Conservation (phyloP, 2,329 filamentous ascomycete genomes). For the Parascedosporium putredinis region DNA sequence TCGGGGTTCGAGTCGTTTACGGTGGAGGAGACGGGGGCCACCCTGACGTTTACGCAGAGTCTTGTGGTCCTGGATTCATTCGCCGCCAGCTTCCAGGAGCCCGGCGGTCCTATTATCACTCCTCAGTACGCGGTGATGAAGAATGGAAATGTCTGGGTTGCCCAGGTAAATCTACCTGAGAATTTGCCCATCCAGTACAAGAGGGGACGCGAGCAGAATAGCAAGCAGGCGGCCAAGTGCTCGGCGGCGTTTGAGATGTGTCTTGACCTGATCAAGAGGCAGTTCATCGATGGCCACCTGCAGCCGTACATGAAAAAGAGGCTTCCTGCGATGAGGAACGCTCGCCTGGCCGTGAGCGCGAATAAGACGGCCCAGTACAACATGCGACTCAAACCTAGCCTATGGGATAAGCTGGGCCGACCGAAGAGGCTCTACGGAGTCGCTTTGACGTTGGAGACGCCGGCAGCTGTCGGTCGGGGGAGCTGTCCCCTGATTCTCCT, state of each 20-base stretch:
- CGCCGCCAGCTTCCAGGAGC: slow-evolving; percentile 47
- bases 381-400: slow-evolving; percentile 67
- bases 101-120: slow-evolving; percentile 21
- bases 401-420: slow-evolving; percentile 50
- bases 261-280: slow-evolving; percentile 52
- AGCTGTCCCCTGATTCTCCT: slow-evolving; percentile 61
- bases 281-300: slow-evolving; percentile 63
- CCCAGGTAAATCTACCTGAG: slow-evolving; percentile 70
- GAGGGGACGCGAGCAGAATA: slow-evolving; percentile 51
- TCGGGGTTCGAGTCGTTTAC: slow-evolving; percentile 40
- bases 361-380: slow-evolving; percentile 65
- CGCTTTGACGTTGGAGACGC: slow-evolving; percentile 46
- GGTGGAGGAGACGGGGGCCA: slow-evolving; percentile 60
- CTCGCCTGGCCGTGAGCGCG: slow-evolving; percentile 66
- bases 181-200: slow-evolving; percentile 59
- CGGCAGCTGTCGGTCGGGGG: slow-evolving; percentile 42
- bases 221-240: slow-evolving; percentile 72
- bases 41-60: slow-evolving; percentile 66
- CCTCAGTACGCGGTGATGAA: slow-evolving; percentile 53
- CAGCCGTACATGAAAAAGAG: slow-evolving; percentile 62
- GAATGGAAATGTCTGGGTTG: slow-evolving; percentile 51
- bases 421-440: slow-evolving; percentile 50
- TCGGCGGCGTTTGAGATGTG: slow-evolving; percentile 84
- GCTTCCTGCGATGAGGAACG: slow-evolving; percentile 77
- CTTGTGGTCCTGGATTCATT: slow-evolving; percentile 64